Evolutionary conservation across 352 stramenopile genomes (phyloP), one percentile per base, ranked within the genome.

Genomic region (Phytophthora citricola): DNA sequence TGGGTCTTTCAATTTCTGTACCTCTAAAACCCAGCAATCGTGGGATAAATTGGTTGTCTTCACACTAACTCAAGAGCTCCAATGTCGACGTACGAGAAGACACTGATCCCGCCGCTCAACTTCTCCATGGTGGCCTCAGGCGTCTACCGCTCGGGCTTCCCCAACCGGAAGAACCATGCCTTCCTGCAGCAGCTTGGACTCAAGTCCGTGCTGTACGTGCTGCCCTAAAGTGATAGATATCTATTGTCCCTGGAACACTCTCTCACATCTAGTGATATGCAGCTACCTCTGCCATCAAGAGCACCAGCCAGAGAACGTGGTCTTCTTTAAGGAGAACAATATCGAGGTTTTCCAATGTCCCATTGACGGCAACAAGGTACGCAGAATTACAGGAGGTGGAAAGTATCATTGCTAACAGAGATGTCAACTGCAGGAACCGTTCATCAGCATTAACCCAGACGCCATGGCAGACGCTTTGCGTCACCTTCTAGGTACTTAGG

Each of bases 81-180:
- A 24, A 92, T 94, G 87, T 91, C 84, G 45, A 83, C 82, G 54
- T 94, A 96, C 69, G 88, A 94, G 71, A 94, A 93, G 77, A 94
- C 83, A 58, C 75, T 94, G 57, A 95, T 95, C 62, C 85, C 89
- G 59, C 90, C 90, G 65, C 82, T 95, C 55, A 97, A 97, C 69
- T 97, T 96, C 69, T 93, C 87, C 45, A 94, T 95, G 85, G 88
- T 97, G 52, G 83, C 88, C 44, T 89, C 83, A 27, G 90, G 88
- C 48, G 87, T 97, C 46, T 97, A 97, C 73, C 84, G 90, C 58
- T 95, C 85, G 0, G 87, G 87, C 4, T 96, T 95, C 62, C 90
- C 90, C 7, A 95, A 95, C 73, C 79, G 78, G 57, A 96, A 96
- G 65, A 96, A 97, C 61, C 84, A 95, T 56, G 74, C 82, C 14